phyloP scores from a whole-genome alignment of 805 yeast genomes.

The Cyberlindnera samutprakarnensis region DNA sequence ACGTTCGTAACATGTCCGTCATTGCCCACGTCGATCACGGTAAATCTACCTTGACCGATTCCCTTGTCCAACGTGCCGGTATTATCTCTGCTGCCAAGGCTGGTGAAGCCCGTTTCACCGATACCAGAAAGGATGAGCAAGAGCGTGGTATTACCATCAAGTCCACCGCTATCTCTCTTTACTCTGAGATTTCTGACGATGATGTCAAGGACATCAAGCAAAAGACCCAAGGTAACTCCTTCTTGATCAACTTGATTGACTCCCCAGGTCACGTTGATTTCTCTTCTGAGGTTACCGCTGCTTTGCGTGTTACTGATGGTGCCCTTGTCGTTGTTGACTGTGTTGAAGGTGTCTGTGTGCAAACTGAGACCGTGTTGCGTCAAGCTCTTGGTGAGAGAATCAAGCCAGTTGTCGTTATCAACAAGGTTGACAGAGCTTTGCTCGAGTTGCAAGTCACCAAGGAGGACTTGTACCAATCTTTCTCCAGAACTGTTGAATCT shows the following conservation, averaged over 20 bases:
- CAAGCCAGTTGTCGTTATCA: slow-evolving; percentile 80
- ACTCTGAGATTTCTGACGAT: slow-evolving; percentile 60
- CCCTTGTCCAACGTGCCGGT: slow-evolving; percentile 89
- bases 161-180: slow-evolving; percentile 86
- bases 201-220: slow-evolving; percentile 29
- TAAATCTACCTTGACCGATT: slow-evolving; percentile 89
- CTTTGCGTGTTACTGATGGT: slow-evolving; percentile 94
- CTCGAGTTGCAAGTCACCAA: slow-evolving; percentile 79
- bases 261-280: slow-evolving; percentile 99
- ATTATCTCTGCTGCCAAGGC: slow-evolving; percentile 92
- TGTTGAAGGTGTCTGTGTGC: slow-evolving; percentile 98
- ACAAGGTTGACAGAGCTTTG: slow-evolving; percentile 84
- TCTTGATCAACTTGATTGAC: slow-evolving; percentile 85
- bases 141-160: slow-evolving; percentile 97
- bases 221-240: slow-evolving; percentile 62
- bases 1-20: slow-evolving; percentile 88
- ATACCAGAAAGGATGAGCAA: slow-evolving; percentile 94
- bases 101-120: slow-evolving; percentile 88
- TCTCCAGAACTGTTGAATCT: slow-evolving; percentile 76
- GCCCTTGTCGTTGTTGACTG: slow-evolving; percentile 94
- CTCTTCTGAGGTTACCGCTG: slow-evolving; percentile 92
- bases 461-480: slow-evolving; percentile 74
- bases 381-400: slow-evolving; percentile 94
- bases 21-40: slow-evolving; percentile 99
- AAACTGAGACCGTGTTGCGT: slow-evolving; percentile 90